These are phyloP conservation scores for Trametes elegans DNA, from an alignment of 768 basidiomycete genomes.

Conservation along the genomic window DNA sequence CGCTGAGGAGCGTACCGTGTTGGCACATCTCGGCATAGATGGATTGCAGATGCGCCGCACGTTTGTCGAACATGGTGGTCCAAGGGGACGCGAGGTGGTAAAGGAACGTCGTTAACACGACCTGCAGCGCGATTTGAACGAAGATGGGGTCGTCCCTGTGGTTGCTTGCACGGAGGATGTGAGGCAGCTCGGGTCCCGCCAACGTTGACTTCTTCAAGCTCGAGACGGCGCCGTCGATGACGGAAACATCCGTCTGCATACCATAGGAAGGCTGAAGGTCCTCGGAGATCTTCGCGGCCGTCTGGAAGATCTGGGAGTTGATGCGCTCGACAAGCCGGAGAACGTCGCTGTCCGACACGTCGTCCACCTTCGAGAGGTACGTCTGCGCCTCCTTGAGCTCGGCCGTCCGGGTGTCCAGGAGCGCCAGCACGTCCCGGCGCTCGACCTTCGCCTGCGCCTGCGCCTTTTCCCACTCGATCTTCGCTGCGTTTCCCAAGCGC, in stretches of 20 bases:
- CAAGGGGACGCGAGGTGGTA: slow-evolving; percentile 5
- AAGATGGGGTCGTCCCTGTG: slow-evolving; percentile 2
- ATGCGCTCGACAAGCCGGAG: slow-evolving; percentile 42
- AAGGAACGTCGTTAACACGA: neutral
- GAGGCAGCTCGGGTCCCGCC: neutral
- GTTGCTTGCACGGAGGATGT: neutral
- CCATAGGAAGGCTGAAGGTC: slow-evolving; percentile 29
- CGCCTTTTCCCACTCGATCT: neutral
- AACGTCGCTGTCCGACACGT: slow-evolving; percentile 45
- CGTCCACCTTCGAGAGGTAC: slow-evolving; percentile 45
- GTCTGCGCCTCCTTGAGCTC: slow-evolving; percentile 47
- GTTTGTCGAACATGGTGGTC: neutral
- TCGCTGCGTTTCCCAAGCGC: neutral
- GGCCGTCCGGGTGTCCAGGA: slow-evolving; percentile 37
- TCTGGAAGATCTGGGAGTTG: slow-evolving; percentile 49
- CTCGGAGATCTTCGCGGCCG: slow-evolving; percentile 49
- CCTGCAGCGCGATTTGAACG: slow-evolving; percentile 18
- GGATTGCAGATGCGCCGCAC: neutral
- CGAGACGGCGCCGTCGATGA: neutral
- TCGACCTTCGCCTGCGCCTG: neutral
- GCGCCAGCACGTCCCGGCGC: neutral
- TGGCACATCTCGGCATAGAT: slow-evolving; percentile 10
- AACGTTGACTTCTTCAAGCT: neutral
- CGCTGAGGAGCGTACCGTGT: neutral
- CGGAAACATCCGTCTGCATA: neutral